Evolutionary conservation across 169 alveolate genomes (phyloP).

Genomic region (Cystoisospora suis): DNA sequence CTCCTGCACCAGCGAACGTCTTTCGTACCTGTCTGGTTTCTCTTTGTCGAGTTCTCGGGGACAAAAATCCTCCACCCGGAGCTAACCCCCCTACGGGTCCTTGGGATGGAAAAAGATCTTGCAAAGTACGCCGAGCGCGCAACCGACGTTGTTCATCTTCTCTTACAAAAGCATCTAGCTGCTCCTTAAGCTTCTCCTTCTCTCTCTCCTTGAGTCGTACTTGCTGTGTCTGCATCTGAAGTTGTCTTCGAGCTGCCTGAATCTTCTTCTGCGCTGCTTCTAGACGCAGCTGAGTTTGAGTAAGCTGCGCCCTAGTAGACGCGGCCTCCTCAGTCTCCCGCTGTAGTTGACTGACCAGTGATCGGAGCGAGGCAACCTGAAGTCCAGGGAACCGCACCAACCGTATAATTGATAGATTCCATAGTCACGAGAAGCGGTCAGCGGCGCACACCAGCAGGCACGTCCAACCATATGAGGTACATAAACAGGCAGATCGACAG

Average conservation of each 20-base stretch:
- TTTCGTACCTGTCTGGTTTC: not conserved
- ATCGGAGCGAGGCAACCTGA: not conserved
- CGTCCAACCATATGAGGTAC: too few species aligned
- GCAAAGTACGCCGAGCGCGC: conserved; percentile 22
- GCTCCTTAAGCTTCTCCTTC: not conserved
- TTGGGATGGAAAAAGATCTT: not conserved
- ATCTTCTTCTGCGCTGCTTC: not conserved
- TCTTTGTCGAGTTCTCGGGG: not conserved
- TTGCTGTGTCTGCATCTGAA: not conserved
- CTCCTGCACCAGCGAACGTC: not conserved
- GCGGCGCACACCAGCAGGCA: too few species aligned
- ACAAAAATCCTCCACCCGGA: too few species aligned
- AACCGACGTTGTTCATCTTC: not conserved
- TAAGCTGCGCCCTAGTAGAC: not conserved
- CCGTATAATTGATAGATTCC: not conserved
- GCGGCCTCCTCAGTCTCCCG: not conserved
- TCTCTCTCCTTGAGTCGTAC: not conserved
- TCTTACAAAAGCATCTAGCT: not conserved
- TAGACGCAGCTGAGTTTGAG: not conserved
- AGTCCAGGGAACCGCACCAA: not conserved
- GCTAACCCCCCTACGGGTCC: too few species aligned
- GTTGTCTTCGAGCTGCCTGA: not conserved
- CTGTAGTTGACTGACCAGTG: not conserved
- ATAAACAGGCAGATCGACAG: too few species aligned
- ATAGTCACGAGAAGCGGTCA: too few species aligned